Percentiles rank a stretch among this genome's conserved stretches.
phyloP scores from a whole-genome alignment of 169 alveolate genomes.

The Plasmodium gonderi region DNA sequence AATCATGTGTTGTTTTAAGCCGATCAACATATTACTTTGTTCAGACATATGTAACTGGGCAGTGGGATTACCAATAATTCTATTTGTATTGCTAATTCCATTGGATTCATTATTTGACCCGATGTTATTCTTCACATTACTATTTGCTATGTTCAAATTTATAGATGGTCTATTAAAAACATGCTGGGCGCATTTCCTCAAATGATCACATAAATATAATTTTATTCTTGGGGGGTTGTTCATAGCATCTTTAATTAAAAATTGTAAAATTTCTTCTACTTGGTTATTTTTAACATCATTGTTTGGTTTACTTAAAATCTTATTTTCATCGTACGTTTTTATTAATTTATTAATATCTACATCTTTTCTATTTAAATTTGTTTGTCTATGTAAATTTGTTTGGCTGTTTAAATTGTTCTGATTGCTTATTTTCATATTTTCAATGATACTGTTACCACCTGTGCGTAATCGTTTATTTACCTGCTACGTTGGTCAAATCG shows the following conservation, averaged over 20 bases:
- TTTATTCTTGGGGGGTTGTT: constrained; percentile 50
- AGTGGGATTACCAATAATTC: neutral
- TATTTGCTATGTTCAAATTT: neutral
- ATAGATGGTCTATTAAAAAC: constrained; percentile 76
- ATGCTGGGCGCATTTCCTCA: constrained; percentile 82
- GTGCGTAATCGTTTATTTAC: constrained; percentile 41
- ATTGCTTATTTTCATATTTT: neutral
- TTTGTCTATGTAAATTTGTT: neutral
- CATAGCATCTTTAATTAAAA: constrained; percentile 9
- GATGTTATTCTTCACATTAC: neutral
- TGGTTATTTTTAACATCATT: constrained; percentile 24
- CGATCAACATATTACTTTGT: neutral
- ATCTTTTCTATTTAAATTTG: neutral
- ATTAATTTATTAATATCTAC: constrained; percentile 18
- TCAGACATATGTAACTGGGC: neutral
- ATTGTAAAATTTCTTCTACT: constrained; percentile 25
- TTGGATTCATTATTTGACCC: neutral
- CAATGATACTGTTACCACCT: neutral
- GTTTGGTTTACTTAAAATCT: neutral
- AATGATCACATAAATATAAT: constrained; percentile 79
- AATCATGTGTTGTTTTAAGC: neutral
- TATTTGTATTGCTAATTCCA: neutral
- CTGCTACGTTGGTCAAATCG: constrained; percentile 35
- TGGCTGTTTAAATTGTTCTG: neutral
- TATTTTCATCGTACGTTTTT: constrained; percentile 33